Evolutionary conservation across 2,329 filamentous ascomycete genomes (phyloP).

Genomic region (Onygena corvina): DNA sequence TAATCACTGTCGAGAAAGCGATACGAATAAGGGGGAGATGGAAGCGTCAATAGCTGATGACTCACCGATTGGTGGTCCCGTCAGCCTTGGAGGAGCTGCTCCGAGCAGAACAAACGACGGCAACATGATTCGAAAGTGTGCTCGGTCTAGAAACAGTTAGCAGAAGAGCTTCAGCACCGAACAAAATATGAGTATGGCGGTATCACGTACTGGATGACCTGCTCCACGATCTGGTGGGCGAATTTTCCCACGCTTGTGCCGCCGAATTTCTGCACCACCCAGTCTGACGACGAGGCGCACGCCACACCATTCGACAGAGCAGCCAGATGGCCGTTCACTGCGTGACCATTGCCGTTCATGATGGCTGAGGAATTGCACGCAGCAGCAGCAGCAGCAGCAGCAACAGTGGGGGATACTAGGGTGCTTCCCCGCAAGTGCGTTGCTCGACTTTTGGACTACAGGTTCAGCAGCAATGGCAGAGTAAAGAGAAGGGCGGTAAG

Average conservation of each 20-base stretch:
- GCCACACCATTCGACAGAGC: conserved; percentile 18
- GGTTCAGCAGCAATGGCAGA: neutral
- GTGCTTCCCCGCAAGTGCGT: neutral
- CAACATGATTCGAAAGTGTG: conserved; percentile 60
- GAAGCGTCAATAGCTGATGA: conserved; percentile 27
- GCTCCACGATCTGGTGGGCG: conserved; percentile 58
- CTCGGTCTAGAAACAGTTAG: conserved; percentile 37
- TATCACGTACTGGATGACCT: conserved; percentile 51
- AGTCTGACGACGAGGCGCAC: conserved; percentile 29
- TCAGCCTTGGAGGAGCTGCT: conserved; percentile 90
- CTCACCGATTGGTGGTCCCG: conserved; percentile 88
- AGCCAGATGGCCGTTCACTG: conserved; percentile 12
- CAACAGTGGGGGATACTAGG: neutral
- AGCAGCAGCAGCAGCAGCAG: conserved; percentile 1
- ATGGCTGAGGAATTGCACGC: conserved; percentile 6
- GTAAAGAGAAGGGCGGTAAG: neutral
- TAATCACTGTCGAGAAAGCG: no score
- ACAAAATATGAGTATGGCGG: conserved; percentile 2
- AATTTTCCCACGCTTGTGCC: conserved; percentile 95
- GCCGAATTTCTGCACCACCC: conserved; percentile 91
- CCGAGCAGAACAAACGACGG: conserved; percentile 88
- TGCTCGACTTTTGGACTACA: neutral
- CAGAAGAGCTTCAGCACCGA: neutral
- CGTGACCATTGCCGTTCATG: conserved; percentile 17
- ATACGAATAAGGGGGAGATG: no score